phyloP scores from a whole-genome alignment of 75 land plant species.

The Chamaecyparis obtusa region DNA sequence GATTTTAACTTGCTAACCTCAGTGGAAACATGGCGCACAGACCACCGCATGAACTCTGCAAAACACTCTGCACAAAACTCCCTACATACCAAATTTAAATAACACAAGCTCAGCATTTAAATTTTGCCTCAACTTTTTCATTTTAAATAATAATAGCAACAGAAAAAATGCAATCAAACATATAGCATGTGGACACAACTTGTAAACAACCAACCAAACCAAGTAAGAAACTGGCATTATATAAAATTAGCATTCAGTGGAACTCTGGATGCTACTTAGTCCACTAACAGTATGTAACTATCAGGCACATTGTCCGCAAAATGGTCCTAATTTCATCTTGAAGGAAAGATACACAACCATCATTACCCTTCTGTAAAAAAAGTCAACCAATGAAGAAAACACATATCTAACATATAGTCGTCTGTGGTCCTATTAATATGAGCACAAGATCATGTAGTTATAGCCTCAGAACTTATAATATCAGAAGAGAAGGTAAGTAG shows the following conservation, averaged over 20 bases:
- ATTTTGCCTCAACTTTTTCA: background rate
- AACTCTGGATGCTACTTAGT: background rate
- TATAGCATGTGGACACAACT: background rate
- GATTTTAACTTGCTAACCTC: slow-evolving; percentile 23
- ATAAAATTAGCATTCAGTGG: background rate
- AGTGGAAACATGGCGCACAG: slow-evolving; percentile 42
- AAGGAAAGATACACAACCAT: background rate
- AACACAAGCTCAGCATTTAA: background rate
- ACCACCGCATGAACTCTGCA: slow-evolving; percentile 47
- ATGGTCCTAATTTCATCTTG: background rate
- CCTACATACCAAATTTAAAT: slow-evolving; percentile 14
- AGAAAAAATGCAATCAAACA: background rate
- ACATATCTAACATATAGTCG: background rate
- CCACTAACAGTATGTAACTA: background rate
- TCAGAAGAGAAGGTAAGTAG: background rate
- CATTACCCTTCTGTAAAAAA: background rate
- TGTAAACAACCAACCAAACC: background rate
- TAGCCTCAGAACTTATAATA: background rate
- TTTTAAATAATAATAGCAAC: background rate
- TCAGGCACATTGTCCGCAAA: background rate
- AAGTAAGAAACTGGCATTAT: background rate
- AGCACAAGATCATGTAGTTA: background rate
- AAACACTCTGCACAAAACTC: slow-evolving; percentile 49
- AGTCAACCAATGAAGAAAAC: background rate
- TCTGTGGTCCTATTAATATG: background rate